A percentile compares a stretch with the other conserved stretches of the same genome.
Evolutionary conservation across 2,329 filamentous ascomycete species (phyloP).

Genomic region (Hawksworthiomyces lignivorus): DNA sequence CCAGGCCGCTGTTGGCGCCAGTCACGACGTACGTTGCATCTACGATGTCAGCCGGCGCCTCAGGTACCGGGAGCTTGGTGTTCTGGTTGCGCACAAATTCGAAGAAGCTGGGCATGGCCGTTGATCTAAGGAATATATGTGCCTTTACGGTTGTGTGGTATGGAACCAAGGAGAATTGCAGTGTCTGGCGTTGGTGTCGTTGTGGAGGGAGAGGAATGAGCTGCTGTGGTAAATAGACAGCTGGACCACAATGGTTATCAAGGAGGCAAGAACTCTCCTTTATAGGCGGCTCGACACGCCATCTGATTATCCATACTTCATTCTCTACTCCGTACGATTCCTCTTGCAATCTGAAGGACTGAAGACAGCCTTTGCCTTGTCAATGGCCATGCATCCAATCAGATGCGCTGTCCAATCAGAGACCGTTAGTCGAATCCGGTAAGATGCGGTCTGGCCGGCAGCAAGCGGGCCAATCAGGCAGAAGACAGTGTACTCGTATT

Average conservation of each 20-base stretch:
- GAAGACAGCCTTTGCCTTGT: neutral
- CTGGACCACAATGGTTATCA: too few relatives aligned
- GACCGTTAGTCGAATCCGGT: neutral
- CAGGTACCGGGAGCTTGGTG: neutral
- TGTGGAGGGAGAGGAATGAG: too few relatives aligned
- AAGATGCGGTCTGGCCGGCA: too few relatives aligned
- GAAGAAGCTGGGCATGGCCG: neutral
- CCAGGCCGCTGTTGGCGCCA: constrained; percentile 27
- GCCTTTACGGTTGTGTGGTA: too few relatives aligned
- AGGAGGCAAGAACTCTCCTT: neutral
- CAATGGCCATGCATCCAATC: neutral
- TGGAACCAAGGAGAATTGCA: neutral
- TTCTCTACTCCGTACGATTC: too few relatives aligned
- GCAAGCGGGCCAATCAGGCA: too few relatives aligned
- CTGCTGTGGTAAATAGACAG: too few relatives aligned
- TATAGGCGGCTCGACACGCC: too few relatives aligned
- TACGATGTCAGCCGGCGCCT: neutral
- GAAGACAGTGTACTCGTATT: too few relatives aligned
- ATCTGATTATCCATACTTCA: too few relatives aligned
- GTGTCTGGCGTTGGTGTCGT: too few relatives aligned
- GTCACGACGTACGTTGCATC: constrained; percentile 25
- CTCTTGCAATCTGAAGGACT: too few relatives aligned
- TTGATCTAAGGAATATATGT: neutral
- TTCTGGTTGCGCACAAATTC: constrained; percentile 1
- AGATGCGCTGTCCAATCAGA: constrained; percentile 2